Evolutionary conservation across 2,329 filamentous ascomycete genomes (phyloP), one percentile per base, ranked within the genome.

Genomic region (Akanthomyces muscarius): DNA sequence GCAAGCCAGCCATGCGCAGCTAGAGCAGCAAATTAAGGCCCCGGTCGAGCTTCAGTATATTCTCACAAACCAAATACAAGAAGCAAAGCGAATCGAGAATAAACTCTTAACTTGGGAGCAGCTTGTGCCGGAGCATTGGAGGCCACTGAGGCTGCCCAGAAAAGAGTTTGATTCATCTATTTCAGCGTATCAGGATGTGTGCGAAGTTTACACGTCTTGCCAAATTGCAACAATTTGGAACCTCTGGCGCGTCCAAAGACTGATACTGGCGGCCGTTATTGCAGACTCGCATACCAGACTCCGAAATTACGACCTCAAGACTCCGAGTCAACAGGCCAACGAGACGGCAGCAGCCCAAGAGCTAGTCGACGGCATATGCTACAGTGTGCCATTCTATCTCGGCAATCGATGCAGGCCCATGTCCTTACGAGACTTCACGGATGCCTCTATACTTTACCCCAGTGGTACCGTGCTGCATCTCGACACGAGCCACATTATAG

Each of bases 221-320:
- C 60, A 62, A 5, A 38, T 62, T 30, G 60, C 60, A 8, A 21
- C 48, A 1, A 48, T 62, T n/a, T 62, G 51, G 60, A 56, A 56
- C 28, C 44, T 62, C 4, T 62, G 60, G 60, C 52, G 51, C 18
- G 14, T 45, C 14, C 33, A 61, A 18, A 45, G 44, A 23, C 47
- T 61, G 13, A n/a, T 45, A 2, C 28, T 53, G 25, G 30, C 41
- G 23, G 13, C 1, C 8, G 48, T 61, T 11, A 42, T 50, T 50
- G 25, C 38, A 14, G 13, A 52, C 23, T 51, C n/a, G 18, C 50
- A 38, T 11, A 38, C 18, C 3, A 38, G 23, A 11, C 21, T 33
- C 38, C 21, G 8, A 18, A 54, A 16, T 5, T 16, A 11, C 11
- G 50, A 10, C 16, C 16, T 25, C 25, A 6, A 28, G 25, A 38